These are phyloP conservation scores for Colletotrichum destructivum DNA, from an alignment of 2,329 filamentous ascomycete genomes.

Conservation along the genomic window DNA sequence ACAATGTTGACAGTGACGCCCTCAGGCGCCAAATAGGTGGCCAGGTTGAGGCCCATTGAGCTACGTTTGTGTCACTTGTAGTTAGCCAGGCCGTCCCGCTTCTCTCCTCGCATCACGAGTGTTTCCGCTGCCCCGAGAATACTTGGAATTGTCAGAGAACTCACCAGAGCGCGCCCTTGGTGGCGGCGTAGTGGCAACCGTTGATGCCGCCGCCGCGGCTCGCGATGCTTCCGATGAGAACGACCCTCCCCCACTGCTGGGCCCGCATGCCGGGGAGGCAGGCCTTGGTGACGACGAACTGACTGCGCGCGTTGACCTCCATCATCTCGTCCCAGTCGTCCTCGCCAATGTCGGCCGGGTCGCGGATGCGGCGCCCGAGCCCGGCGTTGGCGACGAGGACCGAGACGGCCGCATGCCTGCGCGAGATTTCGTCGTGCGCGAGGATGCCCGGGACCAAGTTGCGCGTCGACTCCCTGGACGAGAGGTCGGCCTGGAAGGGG, in stretches of 20 bases:
- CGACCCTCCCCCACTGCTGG: conserved; percentile 51
- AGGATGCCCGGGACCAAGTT: conserved; percentile 46
- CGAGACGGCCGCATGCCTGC: conserved; percentile 49
- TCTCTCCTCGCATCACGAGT: neutral
- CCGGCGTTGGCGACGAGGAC: conserved; percentile 53
- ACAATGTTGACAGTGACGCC: conserved; percentile 55
- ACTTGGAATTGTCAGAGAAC: neutral
- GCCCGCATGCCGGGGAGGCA: conserved; percentile 51
- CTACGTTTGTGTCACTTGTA: conserved; percentile 39
- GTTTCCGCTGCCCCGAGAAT: no score
- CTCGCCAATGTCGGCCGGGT: conserved; percentile 51
- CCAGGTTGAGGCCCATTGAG: conserved; percentile 54
- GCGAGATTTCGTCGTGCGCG: conserved; percentile 34
- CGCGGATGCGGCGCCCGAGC: conserved; percentile 52
- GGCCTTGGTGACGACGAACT: conserved; percentile 53
- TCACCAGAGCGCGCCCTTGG: conserved; percentile 48
- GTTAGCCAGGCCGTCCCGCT: neutral
- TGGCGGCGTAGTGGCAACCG: conserved; percentile 54
- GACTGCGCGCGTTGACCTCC: conserved; percentile 53
- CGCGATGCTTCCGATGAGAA: conserved; percentile 53
- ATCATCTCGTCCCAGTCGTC: conserved; percentile 56
- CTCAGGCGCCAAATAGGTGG: conserved; percentile 51
- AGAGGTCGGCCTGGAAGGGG: conserved; percentile 48
- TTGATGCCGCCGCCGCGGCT: conserved; percentile 52
- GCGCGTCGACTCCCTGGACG: conserved; percentile 47